These are phyloP conservation scores for Starmerella tilneyi DNA, from an alignment of 805 yeast species.

Conservation along the genomic window DNA sequence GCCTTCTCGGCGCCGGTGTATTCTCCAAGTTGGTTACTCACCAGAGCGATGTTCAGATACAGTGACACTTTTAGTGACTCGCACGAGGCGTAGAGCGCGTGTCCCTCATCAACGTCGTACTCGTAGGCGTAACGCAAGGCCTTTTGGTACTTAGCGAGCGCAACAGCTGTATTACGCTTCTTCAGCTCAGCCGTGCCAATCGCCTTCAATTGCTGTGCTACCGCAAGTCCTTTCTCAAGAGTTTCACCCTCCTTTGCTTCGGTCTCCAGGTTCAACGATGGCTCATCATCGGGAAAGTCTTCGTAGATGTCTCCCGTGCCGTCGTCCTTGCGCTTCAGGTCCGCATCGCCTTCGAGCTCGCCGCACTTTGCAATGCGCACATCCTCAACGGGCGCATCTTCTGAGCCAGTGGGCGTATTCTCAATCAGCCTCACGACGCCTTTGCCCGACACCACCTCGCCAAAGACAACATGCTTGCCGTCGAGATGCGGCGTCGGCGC, in stretches of 20 bases:
- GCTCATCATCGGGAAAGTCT: slow-evolving; percentile 64
- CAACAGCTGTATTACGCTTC: slow-evolving; percentile 44
- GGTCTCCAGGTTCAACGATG: slow-evolving; percentile 42
- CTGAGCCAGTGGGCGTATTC: slow-evolving; percentile 49
- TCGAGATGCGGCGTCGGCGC: slow-evolving; percentile 89
- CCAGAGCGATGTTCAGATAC: slow-evolving; percentile 63
- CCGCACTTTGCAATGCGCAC: slow-evolving; percentile 75
- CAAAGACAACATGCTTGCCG: slow-evolving; percentile 94
- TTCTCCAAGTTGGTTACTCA: slow-evolving; percentile 53
- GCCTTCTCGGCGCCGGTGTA: slow-evolving; percentile 47
- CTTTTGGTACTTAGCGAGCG: slow-evolving; percentile 62
- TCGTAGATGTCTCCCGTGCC: slow-evolving; percentile 81
- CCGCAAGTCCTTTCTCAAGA: slow-evolving; percentile 42
- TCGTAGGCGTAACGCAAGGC: slow-evolving; percentile 60
- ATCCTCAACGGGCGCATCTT: slow-evolving; percentile 61
- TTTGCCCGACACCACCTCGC: slow-evolving; percentile 78
- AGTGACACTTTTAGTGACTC: slow-evolving; percentile 50
- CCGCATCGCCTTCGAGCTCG: slow-evolving; percentile 52
- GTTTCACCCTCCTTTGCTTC: slow-evolving; percentile 40
- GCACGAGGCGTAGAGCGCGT: slow-evolving; percentile 35
- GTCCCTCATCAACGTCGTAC: slow-evolving; percentile 55
- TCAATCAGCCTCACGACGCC: slow-evolving; percentile 72
- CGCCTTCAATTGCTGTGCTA: slow-evolving; percentile 55
- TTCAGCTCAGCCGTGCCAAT: slow-evolving; percentile 72
- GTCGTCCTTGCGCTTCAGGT: slow-evolving; percentile 51